Evolutionary conservation across 192 early-diverging fungal genomes (phyloP), one percentile per base, ranked within the genome.

Genomic region (Podila clonocystis): DNA sequence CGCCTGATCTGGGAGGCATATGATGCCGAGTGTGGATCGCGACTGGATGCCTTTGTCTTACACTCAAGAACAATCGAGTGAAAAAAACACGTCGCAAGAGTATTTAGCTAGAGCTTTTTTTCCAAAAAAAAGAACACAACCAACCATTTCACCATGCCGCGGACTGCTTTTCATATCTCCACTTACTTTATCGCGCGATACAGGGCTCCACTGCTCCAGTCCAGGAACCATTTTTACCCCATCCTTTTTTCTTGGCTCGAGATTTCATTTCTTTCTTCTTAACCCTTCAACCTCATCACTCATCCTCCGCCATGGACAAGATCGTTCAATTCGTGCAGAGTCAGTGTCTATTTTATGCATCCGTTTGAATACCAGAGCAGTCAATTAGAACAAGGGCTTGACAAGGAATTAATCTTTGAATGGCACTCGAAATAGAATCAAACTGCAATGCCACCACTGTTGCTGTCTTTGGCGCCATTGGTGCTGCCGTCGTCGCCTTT

Each of bases 1-100:
- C 75, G 72, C 58, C 50, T 85, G 38, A 75, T 82, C 58, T 85
- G 84, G 79, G 70, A 75, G n/a, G 75, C 74, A 17, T 82, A 82
- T 68, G 69, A 82, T 49, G 67, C 82, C 30, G 72, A 85, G 15
- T 80, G 77, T 28, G 77, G 77, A 33, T 41, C 77, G 19, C 77
- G 77, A 69, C 62, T 80, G 19, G 77, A 80, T 29, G 77, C 77
- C 7, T 80, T 80, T 65, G 77, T 80, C 0, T n/a, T 80, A 58
- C 77, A 80, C 30, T 80, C 77, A n/a, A 68, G 77, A 36, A 80
- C 77, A 55, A 58, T 62, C 26, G 68, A 45, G 64, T 74, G 60
- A 63, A n/a, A n/a, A n/a, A n/a, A n/a, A 30, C 26, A 20, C 41
- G 41, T 45, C 17, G 15, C 15, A 17, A 15, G 41, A 45, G 3